Evolutionary conservation across 306 rosid species (phyloP).

Genomic region (Trifolium subterraneum): DNA sequence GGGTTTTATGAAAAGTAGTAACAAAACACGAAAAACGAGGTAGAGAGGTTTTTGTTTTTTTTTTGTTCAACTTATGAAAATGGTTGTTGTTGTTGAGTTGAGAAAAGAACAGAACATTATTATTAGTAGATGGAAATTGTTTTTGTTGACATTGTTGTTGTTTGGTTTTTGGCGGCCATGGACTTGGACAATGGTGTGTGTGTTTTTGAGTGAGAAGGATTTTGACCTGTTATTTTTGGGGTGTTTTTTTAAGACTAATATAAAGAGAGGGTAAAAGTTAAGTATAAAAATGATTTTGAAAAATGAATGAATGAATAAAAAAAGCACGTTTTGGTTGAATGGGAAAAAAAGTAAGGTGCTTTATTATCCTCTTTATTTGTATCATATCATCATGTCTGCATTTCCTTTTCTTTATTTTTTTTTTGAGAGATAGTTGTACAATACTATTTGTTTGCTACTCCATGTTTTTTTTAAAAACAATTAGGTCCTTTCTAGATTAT

Average conservation of each 20-base stretch:
- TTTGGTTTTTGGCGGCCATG: slow-evolving; percentile 61
- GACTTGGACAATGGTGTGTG: slow-evolving; percentile 22
- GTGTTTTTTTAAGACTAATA: slow-evolving; percentile 34
- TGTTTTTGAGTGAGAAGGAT: slow-evolving; percentile 22
- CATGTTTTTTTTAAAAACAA: no score
- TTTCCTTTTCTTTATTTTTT: not conserved
- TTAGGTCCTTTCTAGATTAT: no score
- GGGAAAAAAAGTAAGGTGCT: slow-evolving; percentile 47
- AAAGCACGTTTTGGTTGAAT: slow-evolving; percentile 58
- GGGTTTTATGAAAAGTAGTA: slow-evolving; percentile 62
- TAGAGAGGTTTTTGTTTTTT: slow-evolving; percentile 11
- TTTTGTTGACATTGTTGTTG: slow-evolving; percentile 19
- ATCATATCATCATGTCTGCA: slow-evolving; percentile 45
- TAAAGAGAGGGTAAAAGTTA: slow-evolving; percentile 51
- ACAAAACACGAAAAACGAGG: slow-evolving; percentile 70
- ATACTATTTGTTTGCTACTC: no score
- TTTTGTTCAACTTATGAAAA: slow-evolving; percentile 8
- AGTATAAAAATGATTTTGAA: slow-evolving; percentile 27
- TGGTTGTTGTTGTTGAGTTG: slow-evolving; percentile 8
- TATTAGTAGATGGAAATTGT: slow-evolving; percentile 26
- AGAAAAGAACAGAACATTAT: not conserved
- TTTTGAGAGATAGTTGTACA: no score
- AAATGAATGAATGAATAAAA: slow-evolving; percentile 34
- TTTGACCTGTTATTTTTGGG: slow-evolving; percentile 52
- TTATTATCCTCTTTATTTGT: slow-evolving; percentile 41